These are phyloP conservation scores for Spatholobus suberectus DNA, from an alignment of 306 rosid genomes.

Conservation along the genomic window DNA sequence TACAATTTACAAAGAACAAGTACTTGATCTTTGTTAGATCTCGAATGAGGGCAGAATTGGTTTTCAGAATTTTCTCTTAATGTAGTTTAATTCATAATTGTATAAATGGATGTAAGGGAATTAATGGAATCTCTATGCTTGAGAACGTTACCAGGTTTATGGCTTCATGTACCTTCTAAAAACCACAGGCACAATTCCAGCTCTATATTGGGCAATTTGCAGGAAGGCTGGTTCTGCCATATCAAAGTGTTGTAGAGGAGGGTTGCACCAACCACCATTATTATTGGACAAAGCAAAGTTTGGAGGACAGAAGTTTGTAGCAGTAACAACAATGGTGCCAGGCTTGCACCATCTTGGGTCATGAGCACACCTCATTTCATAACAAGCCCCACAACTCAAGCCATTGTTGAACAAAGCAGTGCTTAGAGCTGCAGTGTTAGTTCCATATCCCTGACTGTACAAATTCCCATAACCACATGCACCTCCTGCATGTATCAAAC, in stretches of 20 bases:
- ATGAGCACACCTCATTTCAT: conserved; percentile 64
- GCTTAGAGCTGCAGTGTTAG: conserved; percentile 87
- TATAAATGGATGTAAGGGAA: background rate
- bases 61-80: background rate
- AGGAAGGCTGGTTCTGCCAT: conserved; percentile 90
- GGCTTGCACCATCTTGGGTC: conserved; percentile 87
- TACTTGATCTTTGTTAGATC: background rate
- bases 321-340: conserved; percentile 71
- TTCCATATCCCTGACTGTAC: conserved; percentile 83
- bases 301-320: conserved; percentile 91
- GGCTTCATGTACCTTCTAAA: conserved; percentile 66
- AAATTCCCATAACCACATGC: conserved; percentile 95
- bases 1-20: background rate
- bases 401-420: conserved; percentile 83
- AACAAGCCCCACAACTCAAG: conserved; percentile 82
- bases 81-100: background rate
- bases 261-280: conserved; percentile 94
- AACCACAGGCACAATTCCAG: conserved; percentile 82
- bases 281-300: conserved; percentile 62
- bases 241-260: conserved; percentile 91
- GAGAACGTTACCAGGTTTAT: background rate
- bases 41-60: background rate
- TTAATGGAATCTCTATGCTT: background rate
- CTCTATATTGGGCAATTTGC: conserved; percentile 78
- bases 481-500: conserved; percentile 61